Base-by-base conservation (phyloP, 495 filamentous ascomycete genomes). In the Penicillium mononematosum region DNA sequence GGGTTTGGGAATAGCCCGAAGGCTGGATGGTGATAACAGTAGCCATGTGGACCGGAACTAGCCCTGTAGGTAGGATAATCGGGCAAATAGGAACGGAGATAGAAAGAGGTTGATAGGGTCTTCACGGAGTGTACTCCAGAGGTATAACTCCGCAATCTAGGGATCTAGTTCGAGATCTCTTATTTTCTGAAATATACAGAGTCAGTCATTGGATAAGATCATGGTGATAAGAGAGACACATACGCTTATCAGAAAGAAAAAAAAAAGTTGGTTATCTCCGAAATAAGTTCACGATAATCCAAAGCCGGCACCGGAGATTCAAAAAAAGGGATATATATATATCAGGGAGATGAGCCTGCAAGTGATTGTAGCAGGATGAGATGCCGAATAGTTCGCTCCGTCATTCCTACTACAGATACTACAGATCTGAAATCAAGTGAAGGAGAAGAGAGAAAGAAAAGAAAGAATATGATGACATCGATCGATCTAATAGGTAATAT, bases 21-120 rank as follows among this genome's bases (percentile, higher is more conserved):
- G 74, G 75, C 65, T 77, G 74, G 62, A 77, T 63, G 11, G 73
- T 76, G 64, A 78, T 75, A 67, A 75, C 74, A 46, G 74, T 72
- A 54, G 75, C 75, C 75, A 77, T 52, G 22, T 38, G 31, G 48
- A 50, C 29, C 31, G 32, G 57, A 27, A 16, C 31, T 32, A 32
- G 29, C 24, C 8, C 41, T 22, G 24, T 32, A 50, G 42, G 39
- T n/a, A 41, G 1, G 43, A 11, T 31, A 31, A 47, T 47, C 45
- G 27, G 25, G 16, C 45, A 47, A 47, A 47, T 47, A 27, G 25
- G 45, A 24, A 44, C 5, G 19, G 45, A 29, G 45, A 47, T 17
- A 22, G 24, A 11, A 44, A 12, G 24, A 9, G 8, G 27, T 19
- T 19, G 45, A 47, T 47, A 47, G 45, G 45, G 45, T 20, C 45